Conservation (phyloP, 345 rosid species). For the Brassica incana region DNA sequence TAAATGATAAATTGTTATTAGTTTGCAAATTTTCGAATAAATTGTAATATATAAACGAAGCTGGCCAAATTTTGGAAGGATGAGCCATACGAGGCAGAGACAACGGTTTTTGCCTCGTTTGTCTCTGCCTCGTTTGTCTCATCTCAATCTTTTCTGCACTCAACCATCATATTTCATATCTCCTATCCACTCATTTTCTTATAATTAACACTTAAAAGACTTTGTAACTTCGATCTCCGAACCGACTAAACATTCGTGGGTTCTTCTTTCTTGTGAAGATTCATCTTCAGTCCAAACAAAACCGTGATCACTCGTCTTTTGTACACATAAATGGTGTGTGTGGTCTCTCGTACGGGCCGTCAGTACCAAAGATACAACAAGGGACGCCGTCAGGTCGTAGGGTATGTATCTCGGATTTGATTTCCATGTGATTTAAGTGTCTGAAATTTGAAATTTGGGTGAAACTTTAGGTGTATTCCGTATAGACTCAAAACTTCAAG, state of each 20-base stretch:
- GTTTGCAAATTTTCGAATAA: neutral
- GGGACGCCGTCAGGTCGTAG: slow-evolving; percentile 87
- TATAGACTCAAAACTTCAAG: slow-evolving; percentile 50
- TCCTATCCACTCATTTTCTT: slow-evolving; percentile 18
- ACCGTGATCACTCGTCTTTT: slow-evolving; percentile 4
- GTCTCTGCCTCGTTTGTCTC: no score
- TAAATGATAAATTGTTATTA: neutral
- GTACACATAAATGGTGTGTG: slow-evolving; percentile 45
- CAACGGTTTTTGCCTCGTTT: slow-evolving; percentile 25
- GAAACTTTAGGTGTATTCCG: slow-evolving; percentile 66
- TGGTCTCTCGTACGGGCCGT: slow-evolving; percentile 76
- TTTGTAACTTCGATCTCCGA: slow-evolving; percentile 4
- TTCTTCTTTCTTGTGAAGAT: slow-evolving; percentile 3
- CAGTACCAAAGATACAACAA: slow-evolving; percentile 66
- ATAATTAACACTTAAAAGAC: neutral
- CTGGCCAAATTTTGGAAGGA: slow-evolving; percentile 11
- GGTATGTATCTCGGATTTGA: slow-evolving; percentile 43
- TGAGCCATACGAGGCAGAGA: slow-evolving; percentile 31
- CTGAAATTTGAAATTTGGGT: neutral
- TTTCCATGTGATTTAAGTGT: neutral
- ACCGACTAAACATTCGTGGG: neutral
- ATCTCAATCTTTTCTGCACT: slow-evolving; percentile 3
- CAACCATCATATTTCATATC: slow-evolving; percentile 10
- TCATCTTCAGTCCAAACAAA: neutral
- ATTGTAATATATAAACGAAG: neutral